Evolutionary conservation across 352 stramenopile genomes (phyloP).

Genomic region (Pythium coloratum): DNA sequence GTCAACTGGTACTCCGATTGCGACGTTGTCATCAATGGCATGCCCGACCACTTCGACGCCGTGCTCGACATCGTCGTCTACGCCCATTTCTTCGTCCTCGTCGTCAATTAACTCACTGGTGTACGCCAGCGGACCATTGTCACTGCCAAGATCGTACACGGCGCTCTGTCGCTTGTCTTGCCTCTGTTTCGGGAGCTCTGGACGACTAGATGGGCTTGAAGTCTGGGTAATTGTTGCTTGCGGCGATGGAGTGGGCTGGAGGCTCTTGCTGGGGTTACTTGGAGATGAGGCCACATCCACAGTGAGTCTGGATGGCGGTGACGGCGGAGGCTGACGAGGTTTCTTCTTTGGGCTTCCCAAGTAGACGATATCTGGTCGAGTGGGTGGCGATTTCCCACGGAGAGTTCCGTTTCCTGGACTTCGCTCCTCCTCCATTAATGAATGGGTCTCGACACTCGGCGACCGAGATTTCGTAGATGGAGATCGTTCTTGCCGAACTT

Average conservation of each 20-base stretch:
- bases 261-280: slow-evolving; percentile 2
- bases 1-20: slow-evolving; percentile 24
- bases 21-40: slow-evolving; percentile 14
- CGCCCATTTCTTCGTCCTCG: slow-evolving; percentile 3
- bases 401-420: not conserved
- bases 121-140: not conserved
- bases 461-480: slow-evolving; percentile 16
- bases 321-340: slow-evolving; percentile 6
- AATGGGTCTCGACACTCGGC: slow-evolving; percentile 16
- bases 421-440: slow-evolving; percentile 18
- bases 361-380: slow-evolving; percentile 23
- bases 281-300: slow-evolving; percentile 9
- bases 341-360: slow-evolving; percentile 24
- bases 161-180: not conserved
- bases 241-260: not conserved
- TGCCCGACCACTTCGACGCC: not conserved
- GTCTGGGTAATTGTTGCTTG: not conserved
- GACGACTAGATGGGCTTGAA: slow-evolving; percentile 2
- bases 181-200: not conserved
- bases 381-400: slow-evolving; percentile 9
- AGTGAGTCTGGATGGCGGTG: slow-evolving; percentile 7
- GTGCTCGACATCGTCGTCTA: not conserved
- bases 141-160: not conserved
- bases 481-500: slow-evolving; percentile 19
- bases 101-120: slow-evolving; percentile 1